Evolutionary conservation across 1,284 basidiomycete species (phyloP).

Genomic region (Grifola frondosa): DNA sequence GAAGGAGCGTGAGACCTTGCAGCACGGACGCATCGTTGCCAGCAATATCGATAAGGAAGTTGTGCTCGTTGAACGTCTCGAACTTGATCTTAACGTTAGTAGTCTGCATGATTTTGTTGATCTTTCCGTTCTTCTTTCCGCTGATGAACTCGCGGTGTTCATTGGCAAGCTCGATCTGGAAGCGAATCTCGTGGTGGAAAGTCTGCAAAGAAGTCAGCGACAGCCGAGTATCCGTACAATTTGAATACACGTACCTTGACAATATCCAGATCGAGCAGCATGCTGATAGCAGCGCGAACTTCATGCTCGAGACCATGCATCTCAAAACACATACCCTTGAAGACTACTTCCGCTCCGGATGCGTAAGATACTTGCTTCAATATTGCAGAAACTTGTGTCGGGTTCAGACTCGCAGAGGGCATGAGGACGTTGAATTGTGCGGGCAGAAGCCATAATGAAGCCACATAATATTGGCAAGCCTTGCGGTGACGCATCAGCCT

Average conservation of each 20-base stretch:
- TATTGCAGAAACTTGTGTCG: slow-evolving; percentile 81
- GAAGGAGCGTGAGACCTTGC: slow-evolving; percentile 85
- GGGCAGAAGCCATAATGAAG: slow-evolving; percentile 94
- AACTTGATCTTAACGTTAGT: slow-evolving; percentile 98
- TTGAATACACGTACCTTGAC: slow-evolving; percentile 64
- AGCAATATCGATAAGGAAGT: slow-evolving; percentile 95
- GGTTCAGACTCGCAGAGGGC: slow-evolving; percentile 79
- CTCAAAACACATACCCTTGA: slow-evolving; percentile 98
- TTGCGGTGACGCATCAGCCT: slow-evolving; percentile 32
- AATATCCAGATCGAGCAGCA: slow-evolving; percentile 88
- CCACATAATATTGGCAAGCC: slow-evolving; percentile 96
- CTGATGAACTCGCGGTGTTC: slow-evolving; percentile 99
- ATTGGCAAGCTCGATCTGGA: slow-evolving; percentile 97
- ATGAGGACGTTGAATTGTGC: slow-evolving; percentile 91
- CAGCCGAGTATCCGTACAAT: not conserved
- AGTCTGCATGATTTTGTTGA: slow-evolving; percentile 98
- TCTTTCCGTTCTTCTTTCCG: slow-evolving; percentile 98
- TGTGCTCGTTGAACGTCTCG: slow-evolving; percentile 98
- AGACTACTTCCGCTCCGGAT: slow-evolving; percentile 93
- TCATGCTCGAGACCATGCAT: slow-evolving; percentile 95
- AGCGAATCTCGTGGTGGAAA: slow-evolving; percentile 96
- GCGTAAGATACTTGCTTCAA: slow-evolving; percentile 85
- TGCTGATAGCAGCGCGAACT: slow-evolving; percentile 82
- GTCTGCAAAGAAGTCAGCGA: slow-evolving; percentile 43
- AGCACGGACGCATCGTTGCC: slow-evolving; percentile 82